Evolutionary conservation across 495 filamentous ascomycete species (phyloP), one percentile per base, ranked within the genome.

Genomic region (Aspergillus panamensis): DNA sequence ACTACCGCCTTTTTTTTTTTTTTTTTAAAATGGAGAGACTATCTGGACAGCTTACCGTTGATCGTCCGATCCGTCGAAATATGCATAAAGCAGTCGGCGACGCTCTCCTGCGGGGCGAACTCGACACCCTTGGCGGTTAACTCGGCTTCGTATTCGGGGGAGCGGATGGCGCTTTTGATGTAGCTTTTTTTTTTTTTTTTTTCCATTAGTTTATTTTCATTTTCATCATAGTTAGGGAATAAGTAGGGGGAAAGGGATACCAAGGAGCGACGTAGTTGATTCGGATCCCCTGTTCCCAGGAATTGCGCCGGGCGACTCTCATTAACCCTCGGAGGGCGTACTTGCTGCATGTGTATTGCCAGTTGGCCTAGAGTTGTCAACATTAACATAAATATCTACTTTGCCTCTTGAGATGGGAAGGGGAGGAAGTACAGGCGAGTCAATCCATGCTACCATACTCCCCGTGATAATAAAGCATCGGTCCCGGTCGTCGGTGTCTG

Each of bases 321-420:
- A 75, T 75, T 54, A 75, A 59, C 6, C 71, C 73, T 16, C 70
- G 57, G 1, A 75, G 62, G 12, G 60, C 73, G 32, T 71, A 70
- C 50, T 76, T 74, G 13, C 64, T 68, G 43, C 63, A 68, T 4
- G 66, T 68, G 48, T 73, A 71, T 57, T 69, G 61, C 66, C 66
- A 69, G 45, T 70, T 71, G 6, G 62, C 65, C 66, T 67, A 32
- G 8, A 1, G 17, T 1, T 9, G 19, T 47, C 13, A 60, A 35
- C 37, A 47, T 39, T 19, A 3, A 16, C 14, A 32, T 25, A 8
- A 8, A 47, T 0, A 19, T 19, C 9, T 0, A 4, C 1, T 45
- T 10, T 10, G 1, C 6, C 3, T 17, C 2, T 25, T 25, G 2
- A 25, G 25, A 5, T n/a, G 25, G 25, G 25, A 25, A 25, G 25